Percentiles rank a stretch among this genome's conserved stretches.
Conservation (phyloP, 2,329 filamentous ascomycete genomes). For the Aschersonia sp. region DNA sequence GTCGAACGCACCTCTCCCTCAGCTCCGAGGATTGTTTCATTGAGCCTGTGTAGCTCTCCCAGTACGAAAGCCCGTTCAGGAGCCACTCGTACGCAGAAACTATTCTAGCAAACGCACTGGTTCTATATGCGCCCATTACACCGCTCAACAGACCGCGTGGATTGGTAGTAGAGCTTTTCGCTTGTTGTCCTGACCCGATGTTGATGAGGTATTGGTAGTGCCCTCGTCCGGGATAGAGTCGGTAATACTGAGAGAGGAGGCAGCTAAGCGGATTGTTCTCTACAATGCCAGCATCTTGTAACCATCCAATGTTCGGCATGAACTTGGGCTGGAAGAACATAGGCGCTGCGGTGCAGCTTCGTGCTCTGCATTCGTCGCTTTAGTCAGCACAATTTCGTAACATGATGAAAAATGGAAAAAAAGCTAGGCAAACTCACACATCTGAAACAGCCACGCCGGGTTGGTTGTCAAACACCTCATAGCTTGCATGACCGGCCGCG, state of each 20-base stretch:
- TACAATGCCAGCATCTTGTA: constrained; percentile 2
- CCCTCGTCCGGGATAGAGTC: not conserved
- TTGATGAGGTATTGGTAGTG: constrained; percentile 1
- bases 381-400: not conserved
- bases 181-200: not conserved
- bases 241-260: not conserved
- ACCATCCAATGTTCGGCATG: constrained; percentile 1
- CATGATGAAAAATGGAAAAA: not conserved
- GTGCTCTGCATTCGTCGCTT: no score
- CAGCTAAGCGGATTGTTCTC: constrained; percentile 1
- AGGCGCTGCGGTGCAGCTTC: not conserved
- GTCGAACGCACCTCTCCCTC: constrained; percentile 1
- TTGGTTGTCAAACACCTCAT: not conserved
- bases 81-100: not conserved
- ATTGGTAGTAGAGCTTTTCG: not conserved
- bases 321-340: not conserved
- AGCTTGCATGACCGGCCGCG: no score
- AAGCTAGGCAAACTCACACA: not conserved
- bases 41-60: not conserved
- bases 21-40: not conserved
- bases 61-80: not conserved
- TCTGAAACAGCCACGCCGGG: not conserved
- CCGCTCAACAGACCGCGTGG: not conserved
- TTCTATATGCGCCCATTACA: not conserved
- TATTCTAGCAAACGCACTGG: not conserved